A percentile compares a stretch with the other conserved stretches of the same genome.
Conservation (phyloP, 2,329 filamentous ascomycete species). For the Diplodia corticola region DNA sequence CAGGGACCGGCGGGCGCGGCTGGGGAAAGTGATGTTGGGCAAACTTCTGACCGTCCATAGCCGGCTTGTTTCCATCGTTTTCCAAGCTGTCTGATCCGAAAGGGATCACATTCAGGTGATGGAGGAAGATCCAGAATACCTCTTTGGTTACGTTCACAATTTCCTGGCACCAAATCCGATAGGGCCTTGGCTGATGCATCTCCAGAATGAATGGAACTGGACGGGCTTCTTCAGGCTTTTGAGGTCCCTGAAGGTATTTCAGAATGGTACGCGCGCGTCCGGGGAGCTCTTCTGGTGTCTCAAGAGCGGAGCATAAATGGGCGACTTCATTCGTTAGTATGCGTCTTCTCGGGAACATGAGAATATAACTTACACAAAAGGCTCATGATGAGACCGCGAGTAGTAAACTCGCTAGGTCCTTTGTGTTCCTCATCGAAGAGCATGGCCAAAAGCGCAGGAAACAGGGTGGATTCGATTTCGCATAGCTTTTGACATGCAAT, state of each 20-base stretch:
- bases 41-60: conserved; percentile 38
- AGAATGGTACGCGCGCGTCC: conserved; percentile 73
- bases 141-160: conserved; percentile 92
- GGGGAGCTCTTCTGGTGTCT: conserved; percentile 56
- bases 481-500: conserved; percentile 79
- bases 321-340: conserved; percentile 55
- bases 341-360: not conserved
- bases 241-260: conserved; percentile 76
- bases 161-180: conserved; percentile 93
- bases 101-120: conserved; percentile 85
- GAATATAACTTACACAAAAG: conserved; percentile 62
- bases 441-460: conserved; percentile 83
- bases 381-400: conserved; percentile 84
- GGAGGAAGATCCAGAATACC: conserved; percentile 98
- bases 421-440: conserved; percentile 98
- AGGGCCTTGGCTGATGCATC: conserved; percentile 84
- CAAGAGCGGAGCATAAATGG: conserved; percentile 67
- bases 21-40: conserved; percentile 75
- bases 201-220: conserved; percentile 84
- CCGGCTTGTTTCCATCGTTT: not conserved
- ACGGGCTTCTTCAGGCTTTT: conserved; percentile 67
- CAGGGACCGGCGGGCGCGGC: conserved; percentile 84
- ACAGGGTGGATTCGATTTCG: conserved; percentile 75
- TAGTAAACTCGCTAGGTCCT: conserved; percentile 94
- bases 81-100: conserved; percentile 47